These are phyloP conservation scores for Apiotrichum veenhuisii DNA, from an alignment of 1,284 basidiomycete genomes.

Conservation along the genomic window DNA sequence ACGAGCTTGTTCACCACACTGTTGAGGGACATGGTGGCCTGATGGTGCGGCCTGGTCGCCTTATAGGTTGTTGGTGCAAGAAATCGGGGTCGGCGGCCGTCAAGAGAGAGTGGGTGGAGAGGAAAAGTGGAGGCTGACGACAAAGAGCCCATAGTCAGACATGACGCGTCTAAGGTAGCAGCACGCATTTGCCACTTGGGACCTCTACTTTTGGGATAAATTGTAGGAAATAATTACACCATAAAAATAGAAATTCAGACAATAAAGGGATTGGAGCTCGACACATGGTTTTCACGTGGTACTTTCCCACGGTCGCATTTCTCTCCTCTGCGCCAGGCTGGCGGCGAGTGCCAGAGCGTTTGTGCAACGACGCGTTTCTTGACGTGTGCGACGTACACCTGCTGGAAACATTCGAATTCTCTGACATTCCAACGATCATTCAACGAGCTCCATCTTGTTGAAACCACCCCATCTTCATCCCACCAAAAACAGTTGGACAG, in stretches of 20 bases:
- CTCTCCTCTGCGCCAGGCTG: neutral
- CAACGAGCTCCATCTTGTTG: neutral
- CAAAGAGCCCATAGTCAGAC: too few relatives aligned
- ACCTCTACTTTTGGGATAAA: too few relatives aligned
- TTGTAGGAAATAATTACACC: too few relatives aligned
- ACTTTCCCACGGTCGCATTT: neutral
- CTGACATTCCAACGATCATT: neutral
- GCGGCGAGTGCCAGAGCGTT: too few relatives aligned
- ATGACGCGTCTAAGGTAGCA: too few relatives aligned
- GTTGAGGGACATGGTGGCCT: conserved; percentile 56
- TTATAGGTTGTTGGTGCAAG: neutral
- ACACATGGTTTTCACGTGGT: neutral
- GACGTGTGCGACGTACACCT: neutral
- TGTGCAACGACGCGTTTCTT: conserved; percentile 9
- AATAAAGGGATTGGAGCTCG: neutral
- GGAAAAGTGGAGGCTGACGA: too few relatives aligned
- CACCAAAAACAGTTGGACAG: too few relatives aligned
- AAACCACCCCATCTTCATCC: too few relatives aligned
- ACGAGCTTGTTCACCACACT: conserved; percentile 80
- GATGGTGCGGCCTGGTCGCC: neutral
- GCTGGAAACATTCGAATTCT: conserved; percentile 2
- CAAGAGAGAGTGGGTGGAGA: too few relatives aligned
- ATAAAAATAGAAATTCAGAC: neutral
- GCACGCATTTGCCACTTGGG: too few relatives aligned
- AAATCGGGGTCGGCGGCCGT: too few relatives aligned